Evolutionary conservation across 116 monocot genomes (phyloP), one percentile per base, ranked within the genome.

Genomic region (Phalaenopsis hybrid): DNA sequence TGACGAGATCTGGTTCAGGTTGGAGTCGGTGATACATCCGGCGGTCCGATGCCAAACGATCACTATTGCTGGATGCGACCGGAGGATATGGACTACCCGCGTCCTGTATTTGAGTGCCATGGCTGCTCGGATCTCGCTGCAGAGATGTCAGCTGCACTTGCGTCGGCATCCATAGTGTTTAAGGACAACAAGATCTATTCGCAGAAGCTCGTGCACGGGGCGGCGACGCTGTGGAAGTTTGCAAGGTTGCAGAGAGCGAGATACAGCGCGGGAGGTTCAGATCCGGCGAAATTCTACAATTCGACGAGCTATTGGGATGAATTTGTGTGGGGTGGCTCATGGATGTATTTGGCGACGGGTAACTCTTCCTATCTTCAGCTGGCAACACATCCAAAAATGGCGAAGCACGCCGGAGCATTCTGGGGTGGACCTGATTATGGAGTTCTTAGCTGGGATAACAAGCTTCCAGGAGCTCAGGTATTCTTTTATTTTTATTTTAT

Each of bases 21-120:
- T 16, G 92, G 88, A 1, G 43, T 41, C 21, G 90, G 90, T 13
- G 90, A 83, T 63, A 90, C 82, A 7, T 85, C 91, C 5, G 83
- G 79, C 11, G 93, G 88, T 15, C 17, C 89, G 44, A 87, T 74
- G 5, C 93, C 97, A 0, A 96, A 96, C 25, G 96, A 96, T 81
- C 94, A 94, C 31, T 94, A 92, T 80, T 96, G 96, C 76, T 96
- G 96, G 96, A 90, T 90, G 92, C 86, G 94, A 74, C 94, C 96
- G 0, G 96, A 96, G 79, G 86, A 91, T 72, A 94, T 96, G 5
- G 89, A 94, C 81, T 96, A 96, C 84, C 94, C 92, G 5, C 84
- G 96, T 4, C 92, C 92, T 1, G 94, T 96, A 9, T 65, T 37
- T 1, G 91, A 91, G 74, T 96, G 96, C 83, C 83, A 90, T 41